phyloP scores from a whole-genome alignment of 192 early-diverging fungal species.

The Backusella australiensis region DNA sequence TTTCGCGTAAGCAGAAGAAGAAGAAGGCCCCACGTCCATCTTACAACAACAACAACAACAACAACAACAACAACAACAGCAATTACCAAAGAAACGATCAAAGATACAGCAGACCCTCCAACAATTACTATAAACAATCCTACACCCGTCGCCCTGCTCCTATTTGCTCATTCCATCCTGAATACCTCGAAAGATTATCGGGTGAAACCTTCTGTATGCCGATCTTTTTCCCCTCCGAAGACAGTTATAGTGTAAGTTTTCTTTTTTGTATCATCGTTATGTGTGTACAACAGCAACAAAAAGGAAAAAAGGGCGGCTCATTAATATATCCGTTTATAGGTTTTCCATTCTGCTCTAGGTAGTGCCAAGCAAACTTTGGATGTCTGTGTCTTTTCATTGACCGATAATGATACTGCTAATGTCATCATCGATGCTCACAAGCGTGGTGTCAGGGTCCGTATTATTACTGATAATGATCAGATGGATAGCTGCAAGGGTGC shows the following conservation, averaged over 20 bases:
- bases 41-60: not conserved
- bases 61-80: not conserved
- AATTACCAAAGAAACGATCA: conserved; percentile 2
- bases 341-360: conserved; percentile 26
- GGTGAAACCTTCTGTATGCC: conserved; percentile 29
- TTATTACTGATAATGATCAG: conserved; percentile 65
- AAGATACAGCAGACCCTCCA: not conserved
- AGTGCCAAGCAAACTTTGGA: conserved; percentile 55
- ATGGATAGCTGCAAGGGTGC: conserved; percentile 23
- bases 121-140: not conserved
- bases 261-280: not conserved
- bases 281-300: not conserved
- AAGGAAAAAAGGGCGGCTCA: not conserved
- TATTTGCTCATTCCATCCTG: conserved; percentile 14
- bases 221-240: conserved; percentile 36
- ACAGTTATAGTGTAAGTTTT: conserved; percentile 30
- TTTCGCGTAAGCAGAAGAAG: conserved; percentile 5
- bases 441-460: conserved; percentile 51
- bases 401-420: conserved; percentile 64
- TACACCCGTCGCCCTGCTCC: not conserved
- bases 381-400: conserved; percentile 68
- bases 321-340: conserved; percentile 11
- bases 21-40: not conserved
- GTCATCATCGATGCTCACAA: conserved; percentile 55
- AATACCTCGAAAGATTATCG: conserved; percentile 9